Evolutionary conservation across 495 filamentous ascomycete species (phyloP), one percentile per base, ranked within the genome.

Genomic region (Rhypophila decipiens): DNA sequence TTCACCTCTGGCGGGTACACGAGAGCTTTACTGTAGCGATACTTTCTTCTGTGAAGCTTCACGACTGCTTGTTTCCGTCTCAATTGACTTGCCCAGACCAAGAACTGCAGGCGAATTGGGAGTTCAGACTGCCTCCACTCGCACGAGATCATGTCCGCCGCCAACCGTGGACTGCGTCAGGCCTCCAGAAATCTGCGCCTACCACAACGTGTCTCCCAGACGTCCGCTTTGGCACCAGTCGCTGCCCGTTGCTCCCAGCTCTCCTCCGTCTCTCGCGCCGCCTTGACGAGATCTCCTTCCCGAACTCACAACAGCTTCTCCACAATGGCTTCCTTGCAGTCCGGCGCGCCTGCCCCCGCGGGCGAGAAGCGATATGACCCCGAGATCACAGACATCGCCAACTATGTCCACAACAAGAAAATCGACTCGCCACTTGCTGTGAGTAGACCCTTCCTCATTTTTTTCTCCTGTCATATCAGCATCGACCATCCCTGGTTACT

Each of bases 341-440:
- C 77, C 57, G 69, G 61, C 40, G 70, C 67, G 55, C 64, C 75
- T 56, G 42, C 62, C 52, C 68, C 78, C 61, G 58, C 76, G 34
- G 60, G 67, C 50, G 55, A 66, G 50, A 70, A 78, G 67, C 71
- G 83, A 53, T 90, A 87, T 63, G 93, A 98, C 62, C 81, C 84
- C 46, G 94, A 97, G 68, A 88, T 97, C 59, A 79, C 82, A 68
- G 94, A 96, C 61, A 93, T 97, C 74, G 91, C 93, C 19, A 78
- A 74, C 66, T 98, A 96, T 67, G 84, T 96, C 59, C 87, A 93
- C 76, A 84, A 89, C 59, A 93, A 90, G 68, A 79, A 88, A 43
- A 83, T 97, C 63, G 73, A 90, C 45, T 95, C 90, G 7, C 88
- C 94, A 46, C 79, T 98, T 57, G 93, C 93, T 64, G 93, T 96